phyloP scores from a whole-genome alignment of 768 basidiomycete species.

The Boletus pseudopeckii region DNA sequence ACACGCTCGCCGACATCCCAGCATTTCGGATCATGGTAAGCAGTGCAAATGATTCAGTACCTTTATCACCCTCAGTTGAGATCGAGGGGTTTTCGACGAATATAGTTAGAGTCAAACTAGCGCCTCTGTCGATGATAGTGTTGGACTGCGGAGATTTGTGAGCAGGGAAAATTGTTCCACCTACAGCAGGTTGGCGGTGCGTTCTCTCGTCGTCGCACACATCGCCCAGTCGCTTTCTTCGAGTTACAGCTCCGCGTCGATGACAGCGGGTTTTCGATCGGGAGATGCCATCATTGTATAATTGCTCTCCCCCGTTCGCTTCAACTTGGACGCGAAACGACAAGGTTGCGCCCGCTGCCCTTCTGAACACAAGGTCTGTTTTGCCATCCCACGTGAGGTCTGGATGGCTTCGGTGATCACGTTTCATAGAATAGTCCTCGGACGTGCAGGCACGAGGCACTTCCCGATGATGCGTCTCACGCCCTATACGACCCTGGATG shows the following conservation, averaged over 20 bases:
- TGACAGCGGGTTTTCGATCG: too few species aligned
- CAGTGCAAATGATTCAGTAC: slow-evolving; percentile 2
- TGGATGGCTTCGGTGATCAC: not conserved
- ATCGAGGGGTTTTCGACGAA: slow-evolving; percentile 6
- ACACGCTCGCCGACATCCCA: not conserved
- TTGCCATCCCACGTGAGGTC: slow-evolving; percentile 11
- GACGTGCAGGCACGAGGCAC: slow-evolving; percentile 34
- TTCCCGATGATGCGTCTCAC: slow-evolving; percentile 25
- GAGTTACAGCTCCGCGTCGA: too few species aligned
- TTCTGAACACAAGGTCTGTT: not conserved
- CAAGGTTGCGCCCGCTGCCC: too few species aligned
- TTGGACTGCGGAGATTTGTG: too few species aligned
- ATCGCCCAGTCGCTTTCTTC: too few species aligned
- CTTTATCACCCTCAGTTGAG: slow-evolving; percentile 6
- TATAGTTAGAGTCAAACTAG: slow-evolving; percentile 4
- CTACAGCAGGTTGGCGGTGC: too few species aligned
- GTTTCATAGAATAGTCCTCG: slow-evolving; percentile 29
- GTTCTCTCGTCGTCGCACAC: too few species aligned
- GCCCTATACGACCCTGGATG: slow-evolving; percentile 25
- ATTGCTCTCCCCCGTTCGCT: too few species aligned
- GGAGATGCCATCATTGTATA: too few species aligned
- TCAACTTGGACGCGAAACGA: too few species aligned
- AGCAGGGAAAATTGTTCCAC: too few species aligned
- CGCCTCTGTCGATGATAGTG: slow-evolving; percentile 8
- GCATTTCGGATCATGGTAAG: slow-evolving; percentile 10